Percentiles rank a stretch among this genome's conserved stretches.
These are phyloP conservation scores for Primulina eburnea DNA, from an alignment of 257 asterid species.

Conservation along the genomic window DNA sequence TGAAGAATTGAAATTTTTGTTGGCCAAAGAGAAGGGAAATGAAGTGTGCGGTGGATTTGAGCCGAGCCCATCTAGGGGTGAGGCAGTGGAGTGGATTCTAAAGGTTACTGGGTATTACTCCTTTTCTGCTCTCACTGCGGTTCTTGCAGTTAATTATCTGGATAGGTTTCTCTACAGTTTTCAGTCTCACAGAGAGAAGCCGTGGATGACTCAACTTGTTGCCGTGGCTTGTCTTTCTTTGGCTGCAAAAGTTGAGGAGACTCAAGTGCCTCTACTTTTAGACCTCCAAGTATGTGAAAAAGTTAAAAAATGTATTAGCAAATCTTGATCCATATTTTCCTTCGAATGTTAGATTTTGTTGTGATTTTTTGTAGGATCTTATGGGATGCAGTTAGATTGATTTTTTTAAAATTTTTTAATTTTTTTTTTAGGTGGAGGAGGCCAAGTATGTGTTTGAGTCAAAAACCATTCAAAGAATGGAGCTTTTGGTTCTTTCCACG, in stretches of 20 bases:
- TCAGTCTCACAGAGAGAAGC: conserved; percentile 38
- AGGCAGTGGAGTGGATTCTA: conserved; percentile 67
- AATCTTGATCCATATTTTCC: conserved; percentile 18
- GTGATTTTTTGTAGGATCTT: not conserved
- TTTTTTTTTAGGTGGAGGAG: conserved; percentile 43
- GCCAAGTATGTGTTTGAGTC: conserved; percentile 54
- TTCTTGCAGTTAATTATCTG: conserved; percentile 69
- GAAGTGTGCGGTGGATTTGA: conserved; percentile 23
- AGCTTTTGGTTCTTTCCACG: conserved; percentile 52
- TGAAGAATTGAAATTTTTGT: conserved; percentile 39
- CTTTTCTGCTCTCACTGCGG: conserved; percentile 64
- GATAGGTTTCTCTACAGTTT: conserved; percentile 52
- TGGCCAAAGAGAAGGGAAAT: conserved; percentile 44
- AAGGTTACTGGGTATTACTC: conserved; percentile 46
- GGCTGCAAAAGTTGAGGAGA: conserved; percentile 84
- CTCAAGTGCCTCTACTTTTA: conserved; percentile 64
- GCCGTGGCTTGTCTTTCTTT: conserved; percentile 81
- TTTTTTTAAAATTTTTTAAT: conserved; percentile 9
- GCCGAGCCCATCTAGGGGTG: conserved; percentile 38
- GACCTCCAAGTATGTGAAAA: conserved; percentile 66
- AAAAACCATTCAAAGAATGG: conserved; percentile 61
- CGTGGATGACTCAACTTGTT: conserved; percentile 75
- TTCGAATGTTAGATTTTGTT: not conserved
- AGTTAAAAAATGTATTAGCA: not conserved
- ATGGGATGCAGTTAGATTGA: not conserved